A percentile compares a stretch with the other conserved stretches of the same genome.
phyloP scores from a whole-genome alignment of 106 monocot genomes.

The Dendrobium catenatum region DNA sequence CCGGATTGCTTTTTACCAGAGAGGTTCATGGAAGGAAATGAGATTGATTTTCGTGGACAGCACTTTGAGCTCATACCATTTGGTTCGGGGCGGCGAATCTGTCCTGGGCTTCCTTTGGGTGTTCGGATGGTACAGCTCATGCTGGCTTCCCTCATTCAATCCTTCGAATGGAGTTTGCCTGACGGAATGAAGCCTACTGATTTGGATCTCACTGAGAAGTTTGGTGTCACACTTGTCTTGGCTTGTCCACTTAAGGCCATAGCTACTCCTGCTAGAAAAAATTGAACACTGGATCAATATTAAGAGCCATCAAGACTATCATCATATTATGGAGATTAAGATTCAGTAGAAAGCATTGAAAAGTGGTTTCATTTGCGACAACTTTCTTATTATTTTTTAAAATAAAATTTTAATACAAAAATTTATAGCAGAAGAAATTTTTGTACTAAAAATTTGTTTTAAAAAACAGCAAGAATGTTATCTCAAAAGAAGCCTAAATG shows the following conservation, averaged over 20 bases:
- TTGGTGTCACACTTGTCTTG: slow-evolving; percentile 6
- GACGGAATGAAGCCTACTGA: neutral
- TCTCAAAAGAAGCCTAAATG: too few relatives aligned
- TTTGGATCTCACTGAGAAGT: slow-evolving; percentile 9
- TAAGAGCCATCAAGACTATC: too few relatives aligned
- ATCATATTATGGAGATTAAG: too few relatives aligned
- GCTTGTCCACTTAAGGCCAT: slow-evolving; percentile 12
- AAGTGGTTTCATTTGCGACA: too few relatives aligned
- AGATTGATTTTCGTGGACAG: neutral
- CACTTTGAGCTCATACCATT: neutral
- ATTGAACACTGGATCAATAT: too few relatives aligned
- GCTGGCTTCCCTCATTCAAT: slow-evolving; percentile 14
- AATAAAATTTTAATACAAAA: too few relatives aligned
- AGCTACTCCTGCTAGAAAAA: neutral
- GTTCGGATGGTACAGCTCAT: slow-evolving; percentile 13
- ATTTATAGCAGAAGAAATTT: too few relatives aligned
- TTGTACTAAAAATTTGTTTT: too few relatives aligned
- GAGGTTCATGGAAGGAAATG: neutral
- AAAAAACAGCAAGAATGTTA: too few relatives aligned
- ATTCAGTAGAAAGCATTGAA: too few relatives aligned
- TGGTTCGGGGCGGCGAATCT: slow-evolving; percentile 16
- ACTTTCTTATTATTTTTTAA: too few relatives aligned
- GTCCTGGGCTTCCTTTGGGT: slow-evolving; percentile 10
- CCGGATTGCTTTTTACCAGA: slow-evolving; percentile 5
- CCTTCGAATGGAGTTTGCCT: slow-evolving; percentile 11